Conservation (phyloP, 306 rosid species). For the Castanopsis chinensis region DNA sequence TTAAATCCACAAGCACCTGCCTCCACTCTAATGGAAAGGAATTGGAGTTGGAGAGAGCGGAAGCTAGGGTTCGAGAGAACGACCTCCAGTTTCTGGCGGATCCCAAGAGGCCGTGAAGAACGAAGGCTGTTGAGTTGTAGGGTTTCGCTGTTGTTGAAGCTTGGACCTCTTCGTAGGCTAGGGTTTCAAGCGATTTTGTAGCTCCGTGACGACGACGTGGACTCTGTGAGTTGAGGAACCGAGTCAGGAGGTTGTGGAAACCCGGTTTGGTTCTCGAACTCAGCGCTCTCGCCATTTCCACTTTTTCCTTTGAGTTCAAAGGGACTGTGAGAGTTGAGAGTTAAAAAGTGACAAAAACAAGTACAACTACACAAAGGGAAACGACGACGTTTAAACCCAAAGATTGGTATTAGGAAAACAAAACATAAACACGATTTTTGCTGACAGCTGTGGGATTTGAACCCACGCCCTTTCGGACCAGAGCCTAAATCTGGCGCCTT, state of each 20-base stretch:
- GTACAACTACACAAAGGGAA: neutral
- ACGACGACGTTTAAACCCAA: neutral
- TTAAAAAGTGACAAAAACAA: too few species aligned
- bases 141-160: constrained; percentile 45
- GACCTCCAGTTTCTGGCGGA: constrained; percentile 83
- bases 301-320: neutral
- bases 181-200: constrained; percentile 42
- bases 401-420: neutral
- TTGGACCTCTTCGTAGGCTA: constrained; percentile 78
- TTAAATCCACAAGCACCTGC: constrained; percentile 76
- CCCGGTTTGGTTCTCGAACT: constrained; percentile 37
- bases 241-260: constrained; percentile 27
- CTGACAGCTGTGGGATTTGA: constrained; percentile 92
- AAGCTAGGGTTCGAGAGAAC: constrained; percentile 64
- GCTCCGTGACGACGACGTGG: constrained; percentile 12
- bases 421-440: too few species aligned
- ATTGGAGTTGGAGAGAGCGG: constrained; percentile 53
- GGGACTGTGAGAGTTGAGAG: too few species aligned
- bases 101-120: constrained; percentile 88
- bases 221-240: constrained; percentile 45
- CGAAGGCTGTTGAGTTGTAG: constrained; percentile 64
- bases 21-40: constrained; percentile 80
- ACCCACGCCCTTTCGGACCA: constrained; percentile 99
- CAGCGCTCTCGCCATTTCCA: constrained; percentile 51
- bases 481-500: constrained; percentile 97